Base-by-base conservation (phyloP, 208 protist genomes). In the Hexamita inflata region DNA sequence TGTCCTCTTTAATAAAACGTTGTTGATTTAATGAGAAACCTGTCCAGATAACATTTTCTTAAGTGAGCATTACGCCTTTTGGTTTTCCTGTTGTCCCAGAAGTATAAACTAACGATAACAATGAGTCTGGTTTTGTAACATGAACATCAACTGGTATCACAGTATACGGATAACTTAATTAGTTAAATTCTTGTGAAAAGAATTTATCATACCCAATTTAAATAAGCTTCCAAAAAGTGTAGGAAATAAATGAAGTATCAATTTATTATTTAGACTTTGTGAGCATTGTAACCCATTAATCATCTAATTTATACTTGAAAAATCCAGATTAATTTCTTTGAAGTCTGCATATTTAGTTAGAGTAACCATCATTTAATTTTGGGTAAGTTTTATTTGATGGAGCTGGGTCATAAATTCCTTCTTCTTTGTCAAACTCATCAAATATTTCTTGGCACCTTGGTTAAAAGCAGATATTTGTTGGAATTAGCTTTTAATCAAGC, bases 81-180 rank as follows among this genome's bases (percentile, higher is more conserved):
- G 74, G 75, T 15, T 53, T 29, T 1, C 75, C 78, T 1, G 61
- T 34, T 30, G 78, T 81, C 1, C 78, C 78, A 45, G 35, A 60
- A 11, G 78, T 79, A 53, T 75, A 81, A 1, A 81, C 39, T 24
- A 81, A 29, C 24, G 78, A 66, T 7, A 75, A 9, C 26, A 60
- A 38, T 49, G 78, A 74, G 39, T 68, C 9, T 4, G 57, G 28
- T n/a, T n/a, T 30, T 30, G 53, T 66, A n/a, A 11, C 57, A 7
- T 0, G 29, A n/a, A 1, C 58, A 1, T 42, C 32, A n/a, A n/a
- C n/a, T n/a, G 57, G 57, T 28, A 19, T n/a, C 24, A 19, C 19
- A 19, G 24, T 59, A 28, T 59, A 28, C 19, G 57, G 28, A 59
- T 28, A 28, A 59, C 24, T 59, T n/a, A 59, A 28, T 28, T n/a